Conservation (phyloP, 2,329 filamentous ascomycete genomes). For the Fusarium sp. region DNA sequence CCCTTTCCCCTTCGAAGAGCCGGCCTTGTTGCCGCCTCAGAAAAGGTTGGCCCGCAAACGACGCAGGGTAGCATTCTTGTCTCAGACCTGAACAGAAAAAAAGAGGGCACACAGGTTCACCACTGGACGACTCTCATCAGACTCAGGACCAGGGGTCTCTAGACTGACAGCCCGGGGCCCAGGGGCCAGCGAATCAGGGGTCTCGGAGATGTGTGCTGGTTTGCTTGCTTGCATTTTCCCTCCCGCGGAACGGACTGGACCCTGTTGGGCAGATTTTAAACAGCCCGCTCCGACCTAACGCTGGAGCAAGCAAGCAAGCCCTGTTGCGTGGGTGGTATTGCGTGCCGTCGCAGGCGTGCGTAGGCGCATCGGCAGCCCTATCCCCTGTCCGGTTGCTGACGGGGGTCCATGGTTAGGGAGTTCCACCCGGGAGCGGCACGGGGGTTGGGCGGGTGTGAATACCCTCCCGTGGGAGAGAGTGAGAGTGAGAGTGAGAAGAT, state of each 20-base stretch:
- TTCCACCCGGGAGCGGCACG: neutral
- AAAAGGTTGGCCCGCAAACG: neutral
- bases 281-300: neutral
- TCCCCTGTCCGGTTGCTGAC: neutral
- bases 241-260: neutral
- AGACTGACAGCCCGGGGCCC: neutral
- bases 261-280: neutral
- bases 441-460: neutral
- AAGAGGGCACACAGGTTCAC: neutral
- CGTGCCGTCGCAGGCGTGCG: neutral
- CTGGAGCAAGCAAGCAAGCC: neutral
- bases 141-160: neutral
- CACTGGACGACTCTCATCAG: neutral
- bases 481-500: neutral
- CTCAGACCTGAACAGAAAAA: neutral
- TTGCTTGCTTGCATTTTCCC: neutral
- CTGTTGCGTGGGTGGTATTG: neutral
- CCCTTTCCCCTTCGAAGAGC: neutral
- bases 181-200: neutral
- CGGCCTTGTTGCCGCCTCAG: constrained; percentile 1
- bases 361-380: neutral
- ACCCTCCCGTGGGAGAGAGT: neutral
- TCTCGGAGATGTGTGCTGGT: neutral
- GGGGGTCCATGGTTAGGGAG: neutral
- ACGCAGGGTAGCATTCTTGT: neutral